Evolutionary conservation across 345 rosid genomes (phyloP).

Genomic region (Excoecaria cochinchinensis): DNA sequence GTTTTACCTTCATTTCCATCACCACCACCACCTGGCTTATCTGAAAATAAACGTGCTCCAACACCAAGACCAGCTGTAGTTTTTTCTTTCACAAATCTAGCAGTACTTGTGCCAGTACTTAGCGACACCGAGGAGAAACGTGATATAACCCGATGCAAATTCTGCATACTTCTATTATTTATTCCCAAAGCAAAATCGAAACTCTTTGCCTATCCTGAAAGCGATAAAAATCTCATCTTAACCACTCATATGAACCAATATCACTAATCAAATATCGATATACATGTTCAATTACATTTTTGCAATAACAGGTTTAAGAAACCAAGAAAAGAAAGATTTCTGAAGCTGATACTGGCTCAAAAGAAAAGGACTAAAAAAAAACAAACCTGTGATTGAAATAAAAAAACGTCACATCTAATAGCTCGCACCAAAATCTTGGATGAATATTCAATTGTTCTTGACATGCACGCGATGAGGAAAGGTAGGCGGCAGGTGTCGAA

Average conservation of each 20-base stretch:
- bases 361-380: not conserved
- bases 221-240: not conserved
- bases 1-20: constrained; percentile 38
- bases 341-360: not conserved
- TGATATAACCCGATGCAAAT: constrained; percentile 39
- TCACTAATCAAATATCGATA: not conserved
- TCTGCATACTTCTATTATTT: constrained; percentile 29
- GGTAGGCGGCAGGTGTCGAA: too few relatives aligned
- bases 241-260: not conserved
- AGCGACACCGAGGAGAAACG: constrained; percentile 43
- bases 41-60: constrained; percentile 41
- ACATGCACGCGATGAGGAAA: too few relatives aligned
- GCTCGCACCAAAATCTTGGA: too few relatives aligned
- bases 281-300: not conserved
- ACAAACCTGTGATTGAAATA: not conserved
- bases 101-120: constrained; percentile 23
- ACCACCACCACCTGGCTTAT: constrained; percentile 25
- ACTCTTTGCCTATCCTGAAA: constrained; percentile 1
- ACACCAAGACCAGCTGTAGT: not conserved
- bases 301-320: not conserved
- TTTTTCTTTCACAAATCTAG: constrained; percentile 28
- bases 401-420: too few relatives aligned
- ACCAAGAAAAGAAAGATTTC: not conserved
- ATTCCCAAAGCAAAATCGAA: not conserved
- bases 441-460: too few relatives aligned